Conservation (phyloP, 176 grass and related monocot genomes). For the Miscanthus lutarioriparius region DNA sequence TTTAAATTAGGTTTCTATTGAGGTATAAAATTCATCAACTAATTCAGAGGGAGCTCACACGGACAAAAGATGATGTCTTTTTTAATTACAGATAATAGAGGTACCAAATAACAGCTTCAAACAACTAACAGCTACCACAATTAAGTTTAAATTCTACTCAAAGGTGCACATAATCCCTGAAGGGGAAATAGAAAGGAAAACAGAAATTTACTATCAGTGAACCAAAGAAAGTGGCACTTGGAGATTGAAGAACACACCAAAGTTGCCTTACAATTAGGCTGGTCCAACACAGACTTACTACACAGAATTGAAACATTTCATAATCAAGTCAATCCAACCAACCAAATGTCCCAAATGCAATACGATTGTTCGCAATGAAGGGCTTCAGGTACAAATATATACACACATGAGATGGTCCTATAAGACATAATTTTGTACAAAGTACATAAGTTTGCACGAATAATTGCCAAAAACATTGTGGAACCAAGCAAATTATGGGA, state of each 20-base stretch:
- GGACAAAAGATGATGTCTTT: not conserved
- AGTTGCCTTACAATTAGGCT: not conserved
- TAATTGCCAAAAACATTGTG: not conserved
- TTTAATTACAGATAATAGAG: not conserved
- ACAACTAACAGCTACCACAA: not conserved
- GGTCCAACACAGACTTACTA: not conserved
- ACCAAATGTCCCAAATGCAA: not conserved
- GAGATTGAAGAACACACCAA: not conserved
- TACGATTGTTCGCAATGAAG: not conserved
- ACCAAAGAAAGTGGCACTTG: not conserved
- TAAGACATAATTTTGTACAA: not conserved
- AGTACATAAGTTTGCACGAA: not conserved
- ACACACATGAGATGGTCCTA: not conserved
- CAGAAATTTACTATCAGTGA: not conserved
- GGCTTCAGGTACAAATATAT: not conserved
- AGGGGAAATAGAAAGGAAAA: not conserved
- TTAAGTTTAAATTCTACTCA: not conserved
- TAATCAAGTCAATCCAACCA: not conserved
- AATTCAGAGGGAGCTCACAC: not conserved
- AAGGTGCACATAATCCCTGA: not conserved
- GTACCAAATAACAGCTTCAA: not conserved
- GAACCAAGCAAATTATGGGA: not conserved
- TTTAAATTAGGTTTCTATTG: not conserved
- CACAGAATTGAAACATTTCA: not conserved
- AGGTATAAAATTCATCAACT: not conserved